Percentiles rank a stretch among this genome's conserved stretches.
Conservation (phyloP, 495 filamentous ascomycete species). For the Trichoderma parareesei region DNA sequence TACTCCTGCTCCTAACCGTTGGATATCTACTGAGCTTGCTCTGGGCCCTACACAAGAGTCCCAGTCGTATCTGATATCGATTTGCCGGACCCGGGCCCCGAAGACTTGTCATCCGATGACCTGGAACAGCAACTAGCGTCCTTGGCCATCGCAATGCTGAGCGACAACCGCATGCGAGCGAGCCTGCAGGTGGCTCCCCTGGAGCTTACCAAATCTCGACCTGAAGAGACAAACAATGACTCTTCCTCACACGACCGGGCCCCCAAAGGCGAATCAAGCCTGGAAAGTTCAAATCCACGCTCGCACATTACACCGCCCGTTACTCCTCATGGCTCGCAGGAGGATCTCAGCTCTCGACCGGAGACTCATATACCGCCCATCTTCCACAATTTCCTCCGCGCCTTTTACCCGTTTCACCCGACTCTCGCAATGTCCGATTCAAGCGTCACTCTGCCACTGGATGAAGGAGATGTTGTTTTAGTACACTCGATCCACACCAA, state of each 20-base stretch:
- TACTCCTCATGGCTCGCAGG: conserved; percentile 57
- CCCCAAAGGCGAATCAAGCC: conserved; percentile 23
- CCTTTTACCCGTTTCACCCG: conserved; percentile 91
- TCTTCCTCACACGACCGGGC: conserved; percentile 30
- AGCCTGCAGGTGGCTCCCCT: conserved; percentile 68
- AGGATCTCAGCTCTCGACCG: conserved; percentile 42
- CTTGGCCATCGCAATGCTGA: conserved; percentile 30
- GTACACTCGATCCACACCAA: conserved; percentile 97
- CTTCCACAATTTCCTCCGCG: conserved; percentile 92
- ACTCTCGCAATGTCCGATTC: conserved; percentile 56
- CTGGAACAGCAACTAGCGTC: neutral
- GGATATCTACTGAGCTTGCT: neutral
- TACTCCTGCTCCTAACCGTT: neutral
- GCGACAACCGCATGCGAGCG: conserved; percentile 40
- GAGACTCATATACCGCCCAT: conserved; percentile 45
- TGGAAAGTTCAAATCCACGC: conserved; percentile 30
- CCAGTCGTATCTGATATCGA: neutral
- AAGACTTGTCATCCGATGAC: conserved; percentile 1
- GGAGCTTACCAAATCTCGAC: conserved; percentile 57
- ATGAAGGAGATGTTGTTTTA: conserved; percentile 84
- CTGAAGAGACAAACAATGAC: conserved; percentile 36
- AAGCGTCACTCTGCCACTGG: conserved; percentile 80
- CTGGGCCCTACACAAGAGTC: neutral
- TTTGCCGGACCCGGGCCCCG: neutral
- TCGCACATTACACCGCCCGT: conserved; percentile 65